Evolutionary conservation across 1,284 basidiomycete genomes (phyloP), one percentile per base, ranked within the genome.

Genomic region (Leccinum colubrinum): DNA sequence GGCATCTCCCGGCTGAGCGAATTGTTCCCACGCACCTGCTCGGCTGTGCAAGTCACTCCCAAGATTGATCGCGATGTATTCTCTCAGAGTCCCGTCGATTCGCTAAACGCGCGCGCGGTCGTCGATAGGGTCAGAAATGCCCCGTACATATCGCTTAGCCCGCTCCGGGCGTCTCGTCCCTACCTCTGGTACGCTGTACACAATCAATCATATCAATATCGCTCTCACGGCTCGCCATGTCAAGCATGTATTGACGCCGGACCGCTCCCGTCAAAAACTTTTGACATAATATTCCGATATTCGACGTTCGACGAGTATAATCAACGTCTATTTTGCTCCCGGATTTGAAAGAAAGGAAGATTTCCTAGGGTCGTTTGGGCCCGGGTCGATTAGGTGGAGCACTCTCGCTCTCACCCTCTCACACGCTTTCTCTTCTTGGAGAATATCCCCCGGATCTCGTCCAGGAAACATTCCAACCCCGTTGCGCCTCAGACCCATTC

Each of bases 21-120:
- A n/a, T 5, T 39, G 33, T 56, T 73, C 72, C 56, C 70, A 71
- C 71, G 72, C 59, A 56, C 48, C 46, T 20, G 20, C 11, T 48
- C 60, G 69, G 70, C 70, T 70, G 66, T 72, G 60, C 57, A 51
- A 53, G 58, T 52, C 22, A 56, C 59, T 58, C 55, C 39, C 62
- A 54, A 62, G 62, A 69, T 69, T 62, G 68, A 72, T 70, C 67
- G 51, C 60, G 65, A 60, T 64, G 52, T 3, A 14, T 20, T 7
- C 8, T n/a, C 25, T 48, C 20, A 14, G 3, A 48, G 46, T 48
- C 12, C 46, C 46, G 12, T 55, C 67, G 60, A 71, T 71, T 71
- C 62, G 64, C 14, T 7, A 8, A 41, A 48, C 20, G 20, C 11
- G 17, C 17, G 17, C 46, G 46, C 12, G 43, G 15, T 17, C 15